Conservation (phyloP, 768 basidiomycete genomes). For the Leccinum ochraceum region DNA sequence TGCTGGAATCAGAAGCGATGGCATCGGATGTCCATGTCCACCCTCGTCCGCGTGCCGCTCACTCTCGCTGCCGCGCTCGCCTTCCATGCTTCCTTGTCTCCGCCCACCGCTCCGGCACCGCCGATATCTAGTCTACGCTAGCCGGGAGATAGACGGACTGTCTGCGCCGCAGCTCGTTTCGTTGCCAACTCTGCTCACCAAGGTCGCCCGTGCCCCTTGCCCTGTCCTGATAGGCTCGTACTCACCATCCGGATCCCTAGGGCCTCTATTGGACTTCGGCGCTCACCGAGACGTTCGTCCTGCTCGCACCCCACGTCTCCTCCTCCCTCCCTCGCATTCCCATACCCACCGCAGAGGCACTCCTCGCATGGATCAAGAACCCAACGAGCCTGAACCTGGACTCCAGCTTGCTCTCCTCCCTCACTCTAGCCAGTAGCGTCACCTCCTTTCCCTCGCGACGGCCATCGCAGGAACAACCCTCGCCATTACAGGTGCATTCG, state of each 20-base stretch:
- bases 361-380: constrained; percentile 4
- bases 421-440: neutral
- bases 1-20: constrained; percentile 9
- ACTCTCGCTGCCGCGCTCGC: constrained; percentile 44
- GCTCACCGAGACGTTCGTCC: constrained; percentile 6
- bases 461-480: constrained; percentile 40
- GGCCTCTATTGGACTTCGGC: constrained; percentile 20
- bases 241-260: neutral
- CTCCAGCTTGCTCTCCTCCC: neutral
- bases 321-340: neutral
- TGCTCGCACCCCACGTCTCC: constrained; percentile 12
- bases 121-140: neutral
- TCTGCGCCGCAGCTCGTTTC: constrained; percentile 10
- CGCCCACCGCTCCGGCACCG: constrained; percentile 28
- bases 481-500: constrained; percentile 39
- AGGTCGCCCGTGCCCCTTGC: constrained; percentile 7
- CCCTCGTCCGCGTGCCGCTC: constrained; percentile 44
- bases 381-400: neutral
- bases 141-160: constrained; percentile 29
- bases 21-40: constrained; percentile 11
- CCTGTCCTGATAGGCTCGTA: neutral
- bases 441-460: neutral
- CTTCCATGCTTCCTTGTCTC: constrained; percentile 46
- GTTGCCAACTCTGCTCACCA: constrained; percentile 10
- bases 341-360: neutral